Evolutionary conservation across 2,329 filamentous ascomycete genomes (phyloP), one percentile per base, ranked within the genome.

Genomic region (Paraconiothyrium sp.): DNA sequence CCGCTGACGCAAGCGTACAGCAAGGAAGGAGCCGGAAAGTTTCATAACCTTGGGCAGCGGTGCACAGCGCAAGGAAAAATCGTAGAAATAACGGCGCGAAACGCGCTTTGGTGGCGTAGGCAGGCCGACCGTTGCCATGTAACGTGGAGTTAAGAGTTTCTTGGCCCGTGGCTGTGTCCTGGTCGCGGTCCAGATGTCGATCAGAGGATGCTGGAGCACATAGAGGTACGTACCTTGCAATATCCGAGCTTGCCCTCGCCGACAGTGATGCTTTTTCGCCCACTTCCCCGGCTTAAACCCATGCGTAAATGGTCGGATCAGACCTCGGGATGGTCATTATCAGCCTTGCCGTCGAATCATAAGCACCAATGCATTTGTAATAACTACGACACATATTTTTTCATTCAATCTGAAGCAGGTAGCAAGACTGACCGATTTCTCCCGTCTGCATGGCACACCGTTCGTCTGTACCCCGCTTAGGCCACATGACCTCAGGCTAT

Each of bases 381-480:
- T 30, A 13, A 30, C 20, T n/a, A 20, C n/a, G 24, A 54, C 22
- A 39, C 20, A 32, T 30, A 10, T 34, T 14, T 16, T 27, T 27
- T 54, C 20, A 24, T 39, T 11, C 14, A 30, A 27, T 54, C 32
- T 22, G 32, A 16, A 41, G 14, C 50, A 41, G 9, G 16, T 16
- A 52, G 3, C 20, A 8, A 41, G 22, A 11, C 37, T 37, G 14
- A 43, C 34, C 35, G 11, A 44, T 43, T 44, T 32, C 10, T 44
- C 35, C 50, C 51, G 51, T 54, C 51, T 54, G 51, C 48, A 16
- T 39, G 35, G 20, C 51, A 51, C 32, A 51, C 30, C 48, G 48
- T 51, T 51, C 48, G 34, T 24, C 13, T 8, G 13, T 27, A 54
- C 35, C 37, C 35, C 51, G 51, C 51, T 35, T 35, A 43, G 51